Evolutionary conservation across 441 rosid genomes (phyloP), one percentile per base, ranked within the genome.

Genomic region (Adansonia madagascariensis): DNA sequence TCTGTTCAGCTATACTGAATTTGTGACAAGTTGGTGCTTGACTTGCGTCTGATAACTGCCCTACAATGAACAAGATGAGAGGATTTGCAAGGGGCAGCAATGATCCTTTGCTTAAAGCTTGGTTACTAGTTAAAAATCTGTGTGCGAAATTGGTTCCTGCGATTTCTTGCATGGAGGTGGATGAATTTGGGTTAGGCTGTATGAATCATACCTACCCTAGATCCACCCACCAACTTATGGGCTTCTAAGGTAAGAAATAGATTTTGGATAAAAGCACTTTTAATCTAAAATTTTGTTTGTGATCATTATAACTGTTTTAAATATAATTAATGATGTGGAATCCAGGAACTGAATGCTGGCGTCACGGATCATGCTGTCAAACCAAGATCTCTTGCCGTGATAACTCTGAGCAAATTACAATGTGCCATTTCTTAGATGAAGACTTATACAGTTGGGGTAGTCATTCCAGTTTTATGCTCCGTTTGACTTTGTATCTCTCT

Each of bases 211-310:
- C 78, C 72, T 17, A 55, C 35, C 31, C 35, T 59, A 6, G 27
- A 18, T 41, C 80, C 75, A 52, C 82, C 81, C 76, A 46, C 83
- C 83, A 50, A 75, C 78, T 44, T 68, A 65, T 77, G 41, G 77
- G 74, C 80, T 59, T 75, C 68, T 5, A 75, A 77, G 88, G 88
- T 81, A 78, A 73, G 73, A 52, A 72, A 62, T 66, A 12, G 6
- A 11, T 50, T 20, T 18, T 9, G 12, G 63, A 3, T 2, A 8
- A 18, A 57, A 35, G 41, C 41, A 20, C 17, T 46, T 74, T 60
- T 47, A 46, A 46, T 74, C 41, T 61, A 43, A 35, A 56, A n/a
- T 44, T 44, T 24, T n/a, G 15, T 71, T 24, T 49, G 1, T 0
- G 66, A 22, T 72, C 4, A 27, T 24, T 59, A 17, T 57, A 59